Evolutionary conservation across 148 eudicot genomes (phyloP).

Genomic region (Hydrangea macrophylla): DNA sequence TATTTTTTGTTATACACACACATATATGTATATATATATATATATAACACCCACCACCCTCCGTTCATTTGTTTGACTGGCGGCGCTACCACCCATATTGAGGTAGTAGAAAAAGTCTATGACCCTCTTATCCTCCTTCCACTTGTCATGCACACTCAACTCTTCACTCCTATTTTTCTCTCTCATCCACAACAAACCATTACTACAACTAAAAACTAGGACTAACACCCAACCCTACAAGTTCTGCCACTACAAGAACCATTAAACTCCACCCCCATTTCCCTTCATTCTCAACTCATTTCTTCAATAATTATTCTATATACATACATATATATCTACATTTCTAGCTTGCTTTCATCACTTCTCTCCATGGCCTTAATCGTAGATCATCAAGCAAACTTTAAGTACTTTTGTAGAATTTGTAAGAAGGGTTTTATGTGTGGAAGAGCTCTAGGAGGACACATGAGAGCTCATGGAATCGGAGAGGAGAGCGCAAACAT

Average conservation of each 20-base stretch:
- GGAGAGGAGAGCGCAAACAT: slow-evolving; percentile 53
- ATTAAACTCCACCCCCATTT: slow-evolving; percentile 20
- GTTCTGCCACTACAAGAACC: slow-evolving; percentile 43
- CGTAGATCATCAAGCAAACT: slow-evolving; percentile 53
- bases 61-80: neutral
- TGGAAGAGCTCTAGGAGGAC: slow-evolving; percentile 94
- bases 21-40: neutral
- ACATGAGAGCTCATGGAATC: slow-evolving; percentile 94
- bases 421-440: slow-evolving; percentile 91
- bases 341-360: neutral
- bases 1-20: neutral
- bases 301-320: neutral
- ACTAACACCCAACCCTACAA: slow-evolving; percentile 44
- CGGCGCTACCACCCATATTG: slow-evolving; percentile 8
- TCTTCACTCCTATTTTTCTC: slow-evolving; percentile 36
- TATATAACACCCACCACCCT: neutral
- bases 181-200: slow-evolving; percentile 39
- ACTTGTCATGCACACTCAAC: slow-evolving; percentile 61
- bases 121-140: slow-evolving; percentile 45
- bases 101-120: slow-evolving; percentile 39
- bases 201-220: slow-evolving; percentile 80
- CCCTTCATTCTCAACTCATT: slow-evolving; percentile 12
- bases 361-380: slow-evolving; percentile 45
- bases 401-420: slow-evolving; percentile 76
- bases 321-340: neutral